These are phyloP conservation scores for Candida succiphila DNA, from an alignment of 805 yeast species.

Conservation along the genomic window DNA sequence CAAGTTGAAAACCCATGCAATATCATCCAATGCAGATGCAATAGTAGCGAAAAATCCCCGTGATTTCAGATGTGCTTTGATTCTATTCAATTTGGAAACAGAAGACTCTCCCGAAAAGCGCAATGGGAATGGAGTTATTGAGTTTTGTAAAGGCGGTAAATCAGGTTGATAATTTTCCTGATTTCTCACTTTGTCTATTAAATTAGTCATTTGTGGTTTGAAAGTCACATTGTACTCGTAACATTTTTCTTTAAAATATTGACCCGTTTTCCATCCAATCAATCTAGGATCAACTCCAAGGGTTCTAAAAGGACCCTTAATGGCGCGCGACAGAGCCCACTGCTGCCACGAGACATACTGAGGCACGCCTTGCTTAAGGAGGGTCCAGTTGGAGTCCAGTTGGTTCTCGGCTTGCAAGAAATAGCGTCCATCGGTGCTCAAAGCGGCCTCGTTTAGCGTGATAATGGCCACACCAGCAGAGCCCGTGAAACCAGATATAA, in stretches of 20 bases:
- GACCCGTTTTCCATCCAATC: slow-evolving; percentile 41
- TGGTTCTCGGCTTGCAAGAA: slow-evolving; percentile 85
- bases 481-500: slow-evolving; percentile 83
- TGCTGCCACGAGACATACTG: slow-evolving; percentile 72
- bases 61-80: slow-evolving; percentile 16
- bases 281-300: slow-evolving; percentile 82
- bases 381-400: slow-evolving; percentile 67
- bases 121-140: slow-evolving; percentile 26
- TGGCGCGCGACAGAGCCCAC: slow-evolving; percentile 55
- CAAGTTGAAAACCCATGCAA: slow-evolving; percentile 43
- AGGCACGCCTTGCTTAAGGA: slow-evolving; percentile 72
- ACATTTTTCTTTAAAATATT: slow-evolving; percentile 24
- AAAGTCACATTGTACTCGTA: slow-evolving; percentile 31
- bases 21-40: slow-evolving; percentile 36
- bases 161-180: slow-evolving; percentile 13
- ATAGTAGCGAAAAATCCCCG: slow-evolving; percentile 36
- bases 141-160: slow-evolving; percentile 12
- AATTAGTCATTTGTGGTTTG: slow-evolving; percentile 46
- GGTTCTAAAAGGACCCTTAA: slow-evolving; percentile 33
- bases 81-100: slow-evolving; percentile 24
- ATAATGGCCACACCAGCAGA: slow-evolving; percentile 90
- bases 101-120: slow-evolving; percentile 31
- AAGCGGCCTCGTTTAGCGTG: slow-evolving; percentile 55
- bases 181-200: slow-evolving; percentile 71
- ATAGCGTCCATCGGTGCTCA: slow-evolving; percentile 93